Conservation (phyloP, 1,139 yeast genomes). For the Scheffersomyces insectosa region DNA sequence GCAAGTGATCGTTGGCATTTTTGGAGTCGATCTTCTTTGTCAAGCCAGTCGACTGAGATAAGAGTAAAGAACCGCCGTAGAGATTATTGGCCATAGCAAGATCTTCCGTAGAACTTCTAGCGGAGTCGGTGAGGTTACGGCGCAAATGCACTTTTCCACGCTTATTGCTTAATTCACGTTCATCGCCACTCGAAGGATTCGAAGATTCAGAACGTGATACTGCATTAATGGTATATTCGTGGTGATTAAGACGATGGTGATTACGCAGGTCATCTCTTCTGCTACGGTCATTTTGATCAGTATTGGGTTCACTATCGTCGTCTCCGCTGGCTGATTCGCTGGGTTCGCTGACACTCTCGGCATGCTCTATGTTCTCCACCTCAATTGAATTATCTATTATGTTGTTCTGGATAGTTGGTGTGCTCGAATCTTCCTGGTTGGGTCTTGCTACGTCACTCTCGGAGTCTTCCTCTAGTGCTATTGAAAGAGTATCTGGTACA, state of each 20-base stretch:
- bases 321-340: too few species aligned
- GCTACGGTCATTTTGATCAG: neutral
- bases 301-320: neutral
- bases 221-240: neutral
- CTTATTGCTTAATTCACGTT: neutral
- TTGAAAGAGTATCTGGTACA: neutral
- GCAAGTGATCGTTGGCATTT: conserved; percentile 8
- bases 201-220: neutral
- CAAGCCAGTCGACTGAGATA: conserved; percentile 49
- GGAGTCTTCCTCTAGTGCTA: neutral
- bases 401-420: neutral
- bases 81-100: conserved; percentile 28
- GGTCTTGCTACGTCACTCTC: neutral
- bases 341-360: too few species aligned
- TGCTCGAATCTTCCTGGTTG: neutral
- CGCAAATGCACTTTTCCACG: neutral
- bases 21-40: conserved; percentile 36
- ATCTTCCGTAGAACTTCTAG: conserved; percentile 31
- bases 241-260: neutral
- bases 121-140: conserved; percentile 5
- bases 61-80: conserved; percentile 45
- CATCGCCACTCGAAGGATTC: neutral
- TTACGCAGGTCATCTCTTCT: neutral
- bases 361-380: neutral
- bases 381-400: neutral